Conservation (phyloP, 73 alveolate genomes). For the Symbiodinium natans region DNA sequence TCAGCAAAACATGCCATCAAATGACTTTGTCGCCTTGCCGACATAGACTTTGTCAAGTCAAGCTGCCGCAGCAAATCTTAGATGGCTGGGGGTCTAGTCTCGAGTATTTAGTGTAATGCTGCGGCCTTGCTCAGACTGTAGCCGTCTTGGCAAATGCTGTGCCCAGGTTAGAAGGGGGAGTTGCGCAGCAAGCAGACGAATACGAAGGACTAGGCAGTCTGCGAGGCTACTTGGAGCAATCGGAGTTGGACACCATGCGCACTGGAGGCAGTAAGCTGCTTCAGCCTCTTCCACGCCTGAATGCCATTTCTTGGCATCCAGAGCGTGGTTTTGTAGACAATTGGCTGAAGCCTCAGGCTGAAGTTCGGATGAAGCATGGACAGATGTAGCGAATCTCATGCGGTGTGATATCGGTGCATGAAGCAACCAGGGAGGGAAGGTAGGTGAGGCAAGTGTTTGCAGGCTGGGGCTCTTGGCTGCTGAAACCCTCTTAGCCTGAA, state of each 20-base stretch:
- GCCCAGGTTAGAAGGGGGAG: too few species aligned
- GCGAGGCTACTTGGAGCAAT: not conserved
- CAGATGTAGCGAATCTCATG: too few species aligned
- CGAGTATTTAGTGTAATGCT: not conserved
- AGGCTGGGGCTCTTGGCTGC: too few species aligned
- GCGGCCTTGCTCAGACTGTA: not conserved
- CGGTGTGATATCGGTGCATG: too few species aligned
- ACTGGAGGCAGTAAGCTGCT: not conserved
- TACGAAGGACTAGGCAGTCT: not conserved
- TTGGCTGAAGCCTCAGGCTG: not conserved
- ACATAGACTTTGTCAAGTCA: too few species aligned
- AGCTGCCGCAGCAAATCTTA: not conserved
- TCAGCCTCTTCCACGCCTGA: conserved; percentile 9
- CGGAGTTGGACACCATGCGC: not conserved
- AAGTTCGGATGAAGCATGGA: not conserved
- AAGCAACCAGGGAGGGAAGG: too few species aligned
- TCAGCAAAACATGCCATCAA: too few species aligned
- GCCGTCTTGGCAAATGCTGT: too few species aligned
- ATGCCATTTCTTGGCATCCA: not conserved
- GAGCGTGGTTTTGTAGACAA: not conserved
- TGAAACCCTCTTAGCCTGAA: too few species aligned
- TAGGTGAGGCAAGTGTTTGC: too few species aligned
- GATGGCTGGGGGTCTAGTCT: not conserved
- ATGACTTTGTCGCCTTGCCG: too few species aligned
- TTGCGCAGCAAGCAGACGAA: not conserved